phyloP scores from a whole-genome alignment of 1,139 yeast species.

The Lodderomyces theae region DNA sequence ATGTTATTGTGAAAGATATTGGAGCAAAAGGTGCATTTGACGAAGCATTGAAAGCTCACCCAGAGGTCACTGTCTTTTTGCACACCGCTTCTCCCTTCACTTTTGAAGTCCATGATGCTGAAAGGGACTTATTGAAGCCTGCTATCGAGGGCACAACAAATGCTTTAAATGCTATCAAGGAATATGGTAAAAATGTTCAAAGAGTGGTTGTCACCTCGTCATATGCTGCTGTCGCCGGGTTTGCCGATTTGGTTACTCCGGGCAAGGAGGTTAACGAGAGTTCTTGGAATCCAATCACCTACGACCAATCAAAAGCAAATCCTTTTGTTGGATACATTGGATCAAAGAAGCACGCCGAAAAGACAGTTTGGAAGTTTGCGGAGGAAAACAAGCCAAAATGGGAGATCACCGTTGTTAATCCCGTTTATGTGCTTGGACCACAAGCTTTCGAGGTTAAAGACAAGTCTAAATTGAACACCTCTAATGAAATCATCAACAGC shows the following conservation, averaged over 20 bases:
- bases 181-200: constrained; percentile 23
- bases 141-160: constrained; percentile 32
- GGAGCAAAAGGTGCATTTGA: constrained; percentile 28
- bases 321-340: constrained; percentile 25
- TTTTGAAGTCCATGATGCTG: constrained; percentile 23
- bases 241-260: constrained; percentile 11
- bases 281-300: constrained; percentile 37
- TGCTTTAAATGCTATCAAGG: constrained; percentile 23
- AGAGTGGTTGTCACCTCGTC: constrained; percentile 30
- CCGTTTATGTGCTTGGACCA: constrained; percentile 42
- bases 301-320: constrained; percentile 27
- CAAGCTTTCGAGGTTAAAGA: constrained; percentile 32
- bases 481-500: constrained; percentile 37
- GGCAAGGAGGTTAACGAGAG: constrained; percentile 24
- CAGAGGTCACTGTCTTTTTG: constrained; percentile 25
- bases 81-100: constrained; percentile 35
- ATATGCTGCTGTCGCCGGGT: constrained; percentile 21
- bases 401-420: constrained; percentile 26
- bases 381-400: constrained; percentile 26
- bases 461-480: constrained; percentile 32
- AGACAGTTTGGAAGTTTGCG: constrained; percentile 53
- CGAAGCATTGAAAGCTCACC: constrained; percentile 26
- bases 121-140: constrained; percentile 28
- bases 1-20: constrained; percentile 28
- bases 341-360: constrained; percentile 32